These are phyloP conservation scores for Graphiopsis chlorocephala DNA, from an alignment of 2,329 filamentous ascomycete genomes.

Conservation along the genomic window DNA sequence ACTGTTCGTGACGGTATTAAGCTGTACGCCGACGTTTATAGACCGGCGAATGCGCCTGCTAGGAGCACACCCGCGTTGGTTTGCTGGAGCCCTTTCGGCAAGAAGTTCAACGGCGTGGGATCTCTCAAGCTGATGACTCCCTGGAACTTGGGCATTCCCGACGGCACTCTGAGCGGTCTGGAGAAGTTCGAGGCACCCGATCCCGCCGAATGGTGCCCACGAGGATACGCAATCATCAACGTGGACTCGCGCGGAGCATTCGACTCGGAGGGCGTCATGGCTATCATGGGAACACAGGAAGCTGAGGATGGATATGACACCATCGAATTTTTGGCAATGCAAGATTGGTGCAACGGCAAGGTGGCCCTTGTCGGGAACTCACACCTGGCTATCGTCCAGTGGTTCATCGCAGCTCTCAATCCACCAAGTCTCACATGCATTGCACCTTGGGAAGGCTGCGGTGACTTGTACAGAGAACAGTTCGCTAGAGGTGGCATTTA, in stretches of 20 bases:
- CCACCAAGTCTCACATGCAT: constrained; percentile 45
- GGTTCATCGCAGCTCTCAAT: constrained; percentile 41
- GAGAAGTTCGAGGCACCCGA: constrained; percentile 36
- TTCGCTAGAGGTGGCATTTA: constrained; percentile 7
- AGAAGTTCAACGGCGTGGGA: constrained; percentile 5
- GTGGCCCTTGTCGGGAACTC: constrained; percentile 43
- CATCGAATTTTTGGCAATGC: constrained; percentile 38
- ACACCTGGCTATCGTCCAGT: constrained; percentile 15
- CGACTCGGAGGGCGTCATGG: constrained; percentile 35
- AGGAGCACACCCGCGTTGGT: background rate
- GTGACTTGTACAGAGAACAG: constrained; percentile 41
- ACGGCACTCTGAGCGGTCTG: constrained; percentile 2
- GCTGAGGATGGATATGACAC: constrained; percentile 43
- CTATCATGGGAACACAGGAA: constrained; percentile 38
- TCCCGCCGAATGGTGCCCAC: constrained; percentile 32
- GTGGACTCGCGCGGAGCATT: constrained; percentile 33
- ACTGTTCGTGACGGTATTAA: background rate
- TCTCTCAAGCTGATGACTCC: constrained; percentile 5
- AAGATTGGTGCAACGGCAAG: constrained; percentile 42
- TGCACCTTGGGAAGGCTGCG: constrained; percentile 48
- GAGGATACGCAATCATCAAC: constrained; percentile 35
- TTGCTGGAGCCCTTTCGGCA: constrained; percentile 11
- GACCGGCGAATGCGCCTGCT: background rate
- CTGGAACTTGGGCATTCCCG: background rate
- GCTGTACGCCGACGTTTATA: constrained; percentile 4